Evolutionary conservation across 2,329 filamentous ascomycete genomes (phyloP).

Genomic region (Alternaria rosae): DNA sequence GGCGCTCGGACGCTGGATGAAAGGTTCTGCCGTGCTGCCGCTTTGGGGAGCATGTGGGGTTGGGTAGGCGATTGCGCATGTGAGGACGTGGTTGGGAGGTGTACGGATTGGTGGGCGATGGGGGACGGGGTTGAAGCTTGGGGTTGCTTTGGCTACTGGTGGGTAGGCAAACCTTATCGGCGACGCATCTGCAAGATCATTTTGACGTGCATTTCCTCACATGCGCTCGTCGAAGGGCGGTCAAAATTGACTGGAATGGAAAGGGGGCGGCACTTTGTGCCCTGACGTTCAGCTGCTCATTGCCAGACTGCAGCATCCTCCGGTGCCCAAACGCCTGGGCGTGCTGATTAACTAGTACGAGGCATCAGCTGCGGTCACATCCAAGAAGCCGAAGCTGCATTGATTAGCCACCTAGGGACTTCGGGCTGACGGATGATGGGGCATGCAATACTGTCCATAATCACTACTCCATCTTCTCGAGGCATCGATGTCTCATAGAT

Average conservation of each 20-base stretch:
- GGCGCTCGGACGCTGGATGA: slow-evolving; percentile 8
- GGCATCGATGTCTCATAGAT: neutral
- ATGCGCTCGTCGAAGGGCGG: neutral
- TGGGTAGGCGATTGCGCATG: neutral
- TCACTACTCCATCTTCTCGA: neutral
- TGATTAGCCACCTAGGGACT: neutral
- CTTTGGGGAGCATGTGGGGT: neutral
- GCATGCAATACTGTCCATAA: neutral
- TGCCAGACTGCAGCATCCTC: neutral
- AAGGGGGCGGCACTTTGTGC: neutral
- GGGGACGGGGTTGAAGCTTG: neutral
- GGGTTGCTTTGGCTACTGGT: neutral
- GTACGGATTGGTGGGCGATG: neutral
- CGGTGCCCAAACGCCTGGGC: neutral
- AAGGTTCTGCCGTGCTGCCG: slow-evolving; percentile 4
- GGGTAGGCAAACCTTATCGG: neutral
- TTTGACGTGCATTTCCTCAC: neutral
- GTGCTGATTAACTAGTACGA: slow-evolving; percentile 2
- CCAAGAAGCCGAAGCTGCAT: neutral
- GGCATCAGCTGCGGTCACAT: slow-evolving; percentile 3
- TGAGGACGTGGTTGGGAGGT: neutral
- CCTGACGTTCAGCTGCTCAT: neutral
- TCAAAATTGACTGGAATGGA: neutral
- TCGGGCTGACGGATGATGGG: neutral
- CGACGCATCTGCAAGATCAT: neutral